Evolutionary conservation across 768 basidiomycete species (phyloP), one percentile per base, ranked within the genome.

Genomic region (Amanita subjunquillea): DNA sequence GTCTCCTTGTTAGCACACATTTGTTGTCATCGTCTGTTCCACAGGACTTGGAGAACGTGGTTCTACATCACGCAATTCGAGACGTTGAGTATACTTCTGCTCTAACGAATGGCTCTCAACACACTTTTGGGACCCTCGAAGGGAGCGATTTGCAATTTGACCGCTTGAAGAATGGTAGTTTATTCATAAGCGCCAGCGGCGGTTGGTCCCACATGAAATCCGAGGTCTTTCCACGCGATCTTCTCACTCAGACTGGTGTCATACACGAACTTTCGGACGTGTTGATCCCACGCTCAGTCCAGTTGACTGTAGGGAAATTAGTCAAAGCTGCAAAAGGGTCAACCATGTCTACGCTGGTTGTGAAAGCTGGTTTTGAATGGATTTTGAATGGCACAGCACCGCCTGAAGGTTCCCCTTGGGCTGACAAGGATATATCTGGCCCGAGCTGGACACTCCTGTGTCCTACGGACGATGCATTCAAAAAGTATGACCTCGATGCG

Each of bases 381-480:
- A 69, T 96, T 36, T 69, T 97, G 51, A 85, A 97, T 57, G 95
- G 94, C 4, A 87, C 83, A 5, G 69, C 76, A 0, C 87, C 87
- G 6, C 87, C 88, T 4, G 79, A 82, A 58, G 84, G 73, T 50
- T 84, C 85, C 8, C 70, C 68, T 9, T 89, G 83, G 83, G 77
- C 76, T 4, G 73, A 81, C 13, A 61, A 65, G 52, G 73, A 68
- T 42, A 59, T 76, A n/a, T 61, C 63, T 17, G 74, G 71, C 23
- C 67, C 65, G 7, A 83, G 85, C 3, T 98, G 94, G 85, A 95
- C 92, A 1, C 66, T 99, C 3, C 74, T 99, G 20, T 93, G 89
- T 58, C 96, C 96, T 3, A 80, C 82, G 5, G 96, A 99, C 61
- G 85, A 87, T 54, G 93, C 95, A 0, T 96, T 98, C 76, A 85